These are phyloP conservation scores for Ambrosia trifida DNA, from an alignment of 129 eudicot species.

Conservation along the genomic window DNA sequence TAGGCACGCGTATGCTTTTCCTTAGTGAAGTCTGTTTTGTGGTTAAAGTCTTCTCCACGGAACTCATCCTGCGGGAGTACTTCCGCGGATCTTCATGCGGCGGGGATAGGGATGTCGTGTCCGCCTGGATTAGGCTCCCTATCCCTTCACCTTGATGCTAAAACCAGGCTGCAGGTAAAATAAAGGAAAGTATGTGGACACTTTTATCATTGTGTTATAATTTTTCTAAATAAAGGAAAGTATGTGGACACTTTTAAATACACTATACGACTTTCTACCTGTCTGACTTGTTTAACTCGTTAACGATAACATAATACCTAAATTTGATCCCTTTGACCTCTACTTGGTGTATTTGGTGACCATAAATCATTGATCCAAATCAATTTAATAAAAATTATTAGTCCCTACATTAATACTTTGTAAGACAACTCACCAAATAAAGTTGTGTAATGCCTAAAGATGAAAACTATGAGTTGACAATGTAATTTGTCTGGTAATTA, in stretches of 20 bases:
- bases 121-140: too few species aligned
- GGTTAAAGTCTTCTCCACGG: too few species aligned
- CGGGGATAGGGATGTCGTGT: too few species aligned
- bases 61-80: too few species aligned
- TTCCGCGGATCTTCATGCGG: too few species aligned
- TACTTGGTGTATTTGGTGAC: not conserved
- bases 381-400: not conserved
- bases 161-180: not conserved
- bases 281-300: not conserved
- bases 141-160: too few species aligned
- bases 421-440: constrained; percentile 32
- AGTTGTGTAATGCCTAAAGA: constrained; percentile 29
- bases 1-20: too few species aligned
- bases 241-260: too few species aligned
- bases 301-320: not conserved
- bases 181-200: too few species aligned
- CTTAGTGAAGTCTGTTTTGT: too few species aligned
- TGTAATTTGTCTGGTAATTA: constrained; percentile 22
- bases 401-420: not conserved
- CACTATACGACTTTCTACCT: not conserved
- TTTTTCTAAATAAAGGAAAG: too few species aligned
- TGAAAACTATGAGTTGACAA: constrained; percentile 15
- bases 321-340: not conserved
- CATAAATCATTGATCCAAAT: not conserved
- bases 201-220: too few species aligned